Evolutionary conservation across 768 basidiomycete genomes (phyloP).

Genomic region (Serendipita sp.): DNA sequence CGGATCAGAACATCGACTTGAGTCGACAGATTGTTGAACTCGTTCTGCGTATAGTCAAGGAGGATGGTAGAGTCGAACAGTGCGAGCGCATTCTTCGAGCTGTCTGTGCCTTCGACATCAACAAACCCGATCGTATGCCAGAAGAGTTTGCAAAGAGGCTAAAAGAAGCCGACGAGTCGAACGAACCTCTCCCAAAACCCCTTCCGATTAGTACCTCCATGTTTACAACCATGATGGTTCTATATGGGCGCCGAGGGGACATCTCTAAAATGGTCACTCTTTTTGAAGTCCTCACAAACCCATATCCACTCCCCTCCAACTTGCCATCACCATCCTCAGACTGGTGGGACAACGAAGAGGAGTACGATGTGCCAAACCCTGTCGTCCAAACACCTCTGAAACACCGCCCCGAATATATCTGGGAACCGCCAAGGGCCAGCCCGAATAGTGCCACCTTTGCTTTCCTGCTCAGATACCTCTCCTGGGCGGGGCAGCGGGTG

Average conservation of each 20-base stretch:
- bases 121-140: background rate
- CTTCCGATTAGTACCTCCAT: background rate
- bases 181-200: background rate
- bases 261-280: background rate
- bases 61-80: background rate
- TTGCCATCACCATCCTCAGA: background rate
- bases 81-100: background rate
- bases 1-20: background rate
- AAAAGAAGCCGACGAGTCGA: background rate
- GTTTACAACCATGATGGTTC: background rate
- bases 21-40: background rate
- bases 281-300: slow-evolving; percentile 5
- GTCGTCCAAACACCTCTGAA: background rate
- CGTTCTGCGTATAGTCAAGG: background rate
- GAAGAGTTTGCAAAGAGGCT: background rate
- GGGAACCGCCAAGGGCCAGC: background rate
- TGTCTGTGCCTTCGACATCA: background rate
- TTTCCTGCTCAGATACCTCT: background rate
- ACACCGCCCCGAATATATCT: background rate
- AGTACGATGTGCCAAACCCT: background rate
- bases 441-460: background rate
- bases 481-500: background rate
- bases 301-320: slow-evolving; percentile 1
- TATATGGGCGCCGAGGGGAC: background rate
- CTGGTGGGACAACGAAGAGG: slow-evolving; percentile 4